Percentiles rank a stretch among this genome's conserved stretches.
Conservation (phyloP, 345 rosid species). For the Pistacia atlantica region DNA sequence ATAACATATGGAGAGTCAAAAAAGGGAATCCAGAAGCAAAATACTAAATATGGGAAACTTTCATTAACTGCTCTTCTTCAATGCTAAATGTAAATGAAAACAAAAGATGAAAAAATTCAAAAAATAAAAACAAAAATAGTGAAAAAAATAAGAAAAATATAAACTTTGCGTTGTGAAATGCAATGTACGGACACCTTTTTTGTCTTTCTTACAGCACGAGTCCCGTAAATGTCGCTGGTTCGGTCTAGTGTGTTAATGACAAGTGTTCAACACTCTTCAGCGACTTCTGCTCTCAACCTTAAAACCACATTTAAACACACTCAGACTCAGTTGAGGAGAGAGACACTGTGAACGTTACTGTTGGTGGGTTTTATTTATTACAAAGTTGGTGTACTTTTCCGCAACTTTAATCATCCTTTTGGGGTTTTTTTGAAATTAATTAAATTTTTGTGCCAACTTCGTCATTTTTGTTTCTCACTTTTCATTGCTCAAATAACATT, state of each 20-base stretch:
- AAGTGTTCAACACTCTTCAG: conserved; percentile 32
- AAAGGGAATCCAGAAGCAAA: conserved; percentile 7
- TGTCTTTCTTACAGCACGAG: conserved; percentile 19
- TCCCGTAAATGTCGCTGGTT: conserved; percentile 31
- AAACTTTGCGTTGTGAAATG: neutral
- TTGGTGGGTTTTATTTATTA: neutral
- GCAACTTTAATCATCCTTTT: neutral
- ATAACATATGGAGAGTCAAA: neutral
- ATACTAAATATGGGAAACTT: conserved; percentile 16
- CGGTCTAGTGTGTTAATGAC: conserved; percentile 29
- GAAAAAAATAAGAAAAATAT: neutral
- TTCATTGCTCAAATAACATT: neutral
- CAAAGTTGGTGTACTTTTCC: neutral
- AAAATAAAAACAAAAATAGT: too few species aligned
- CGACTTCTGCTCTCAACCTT: conserved; percentile 45
- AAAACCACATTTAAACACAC: neutral
- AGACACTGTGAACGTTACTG: neutral
- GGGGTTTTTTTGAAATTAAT: neutral
- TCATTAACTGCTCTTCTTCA: conserved; percentile 3
- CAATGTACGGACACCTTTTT: conserved; percentile 16
- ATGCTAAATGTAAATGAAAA: neutral
- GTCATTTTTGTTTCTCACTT: neutral
- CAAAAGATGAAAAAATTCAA: neutral
- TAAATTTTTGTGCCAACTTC: neutral
- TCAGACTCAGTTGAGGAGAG: neutral